Evolutionary conservation across 1,139 yeast genomes (phyloP), one percentile per base, ranked within the genome.

Genomic region (Candida sp.): DNA sequence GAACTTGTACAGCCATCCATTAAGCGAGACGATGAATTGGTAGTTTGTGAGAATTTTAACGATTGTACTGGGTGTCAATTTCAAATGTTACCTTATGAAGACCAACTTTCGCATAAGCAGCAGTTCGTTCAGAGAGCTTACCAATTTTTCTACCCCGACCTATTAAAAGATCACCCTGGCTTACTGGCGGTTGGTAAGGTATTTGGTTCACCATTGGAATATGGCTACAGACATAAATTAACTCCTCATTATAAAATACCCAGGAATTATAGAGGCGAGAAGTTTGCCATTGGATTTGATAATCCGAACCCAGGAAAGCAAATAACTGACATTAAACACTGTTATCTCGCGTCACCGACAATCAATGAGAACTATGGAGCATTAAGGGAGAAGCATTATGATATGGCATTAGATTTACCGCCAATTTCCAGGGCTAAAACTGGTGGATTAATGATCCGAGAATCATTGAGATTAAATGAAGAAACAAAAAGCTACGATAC

Each of bases 1-100:
- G 48, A 53, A 19, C 56, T 68, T 0, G 39, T 50, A 4, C 54
- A 54, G 21, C 34, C 55, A 3, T 38, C 40, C 2, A 49, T 55
- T 3, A 46, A 36, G 5, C 54, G 77, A 38, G 58, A 64, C 25
- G 60, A 71, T 38, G 39, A 49, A 2, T 53, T 69, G 32, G 50
- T 71, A 3, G 50, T 63, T 2, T 95, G 98, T 68, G 71, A 76
- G 43, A 87, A 90, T 57, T 93, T 91, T 64, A 83, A 89, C 15
- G 75, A 75, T 45, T 91, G 98, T 57, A 59, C 63, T 36, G 79
- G 78, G 1, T 73, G 79, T 46, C 74, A 72, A 42, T 57, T 68
- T 12, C 79, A 73, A 49, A 73, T 73, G 78, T 33, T 73, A n/a
- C 46, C 57, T 4, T 70, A 73, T 45, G 68, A 66, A 4, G 64